Evolutionary conservation across 1,284 basidiomycete species (phyloP).

Genomic region (Rhodotorula glutinis): DNA sequence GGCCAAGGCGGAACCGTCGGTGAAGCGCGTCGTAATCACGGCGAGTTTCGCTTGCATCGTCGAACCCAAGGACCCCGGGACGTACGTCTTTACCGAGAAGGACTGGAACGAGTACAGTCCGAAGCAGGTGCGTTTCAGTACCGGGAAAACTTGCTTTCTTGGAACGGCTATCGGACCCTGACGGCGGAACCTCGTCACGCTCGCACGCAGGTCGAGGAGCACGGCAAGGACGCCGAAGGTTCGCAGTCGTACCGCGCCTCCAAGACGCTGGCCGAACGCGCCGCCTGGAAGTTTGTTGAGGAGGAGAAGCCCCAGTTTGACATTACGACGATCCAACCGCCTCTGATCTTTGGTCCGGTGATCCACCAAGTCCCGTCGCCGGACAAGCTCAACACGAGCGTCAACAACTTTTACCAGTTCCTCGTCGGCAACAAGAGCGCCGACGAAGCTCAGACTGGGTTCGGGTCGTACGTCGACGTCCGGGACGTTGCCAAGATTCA

Average conservation of each 20-base stretch:
- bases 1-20: conserved; percentile 44
- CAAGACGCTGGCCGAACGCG: conserved; percentile 41
- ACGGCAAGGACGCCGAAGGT: conserved; percentile 37
- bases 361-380: conserved; percentile 38
- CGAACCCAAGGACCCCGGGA: conserved; percentile 28
- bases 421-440: conserved; percentile 34
- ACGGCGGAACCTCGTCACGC: too few relatives aligned
- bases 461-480: conserved; percentile 48
- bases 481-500: conserved; percentile 49
- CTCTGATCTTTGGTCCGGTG: conserved; percentile 29
- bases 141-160: too few relatives aligned
- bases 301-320: conserved; percentile 35
- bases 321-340: conserved; percentile 34
- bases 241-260: conserved; percentile 33
- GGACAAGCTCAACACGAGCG: conserved; percentile 40
- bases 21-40: conserved; percentile 52
- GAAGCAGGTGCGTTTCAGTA: conserved; percentile 4
- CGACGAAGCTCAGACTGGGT: conserved; percentile 26
- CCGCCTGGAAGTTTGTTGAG: conserved; percentile 42
- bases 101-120: conserved; percentile 42
- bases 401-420: conserved; percentile 38
- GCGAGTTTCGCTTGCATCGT: conserved; percentile 49
- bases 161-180: too few relatives aligned
- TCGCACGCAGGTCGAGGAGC: conserved; percentile 35
- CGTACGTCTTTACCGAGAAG: conserved; percentile 39